phyloP scores from a whole-genome alignment of 208 protist species.

The Strigomonas oncopelti region DNA sequence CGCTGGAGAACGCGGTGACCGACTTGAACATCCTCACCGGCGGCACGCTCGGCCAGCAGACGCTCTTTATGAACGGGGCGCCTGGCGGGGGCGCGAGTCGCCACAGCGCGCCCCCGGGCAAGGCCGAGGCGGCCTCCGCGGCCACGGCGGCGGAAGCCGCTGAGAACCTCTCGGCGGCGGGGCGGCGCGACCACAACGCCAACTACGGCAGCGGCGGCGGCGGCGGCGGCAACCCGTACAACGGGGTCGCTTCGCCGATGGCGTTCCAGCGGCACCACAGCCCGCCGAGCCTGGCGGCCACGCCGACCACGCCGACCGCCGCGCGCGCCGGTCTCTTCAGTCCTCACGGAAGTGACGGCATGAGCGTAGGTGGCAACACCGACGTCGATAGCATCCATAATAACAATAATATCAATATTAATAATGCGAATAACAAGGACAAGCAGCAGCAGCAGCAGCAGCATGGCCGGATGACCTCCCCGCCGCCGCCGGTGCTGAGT shows the following conservation, averaged over 20 bases:
- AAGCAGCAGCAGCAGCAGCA: too few relatives aligned
- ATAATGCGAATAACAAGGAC: too few relatives aligned
- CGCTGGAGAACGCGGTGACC: constrained; percentile 28
- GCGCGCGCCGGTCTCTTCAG: not conserved
- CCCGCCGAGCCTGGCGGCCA: not conserved
- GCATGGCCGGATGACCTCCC: not conserved
- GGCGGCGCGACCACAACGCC: not conserved
- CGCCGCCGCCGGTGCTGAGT: not conserved
- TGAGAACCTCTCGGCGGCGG: not conserved
- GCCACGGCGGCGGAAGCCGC: not conserved
- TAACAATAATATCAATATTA: too few relatives aligned
- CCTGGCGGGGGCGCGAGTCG: not conserved
- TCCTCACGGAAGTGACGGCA: too few relatives aligned
- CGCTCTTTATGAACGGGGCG: not conserved
- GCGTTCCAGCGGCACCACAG: not conserved
- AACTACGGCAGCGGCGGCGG: not conserved
- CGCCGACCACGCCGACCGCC: not conserved
- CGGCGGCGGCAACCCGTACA: not conserved
- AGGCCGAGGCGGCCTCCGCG: not conserved
- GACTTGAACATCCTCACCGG: constrained; percentile 37
- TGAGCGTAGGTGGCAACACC: too few relatives aligned
- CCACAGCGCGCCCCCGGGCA: not conserved
- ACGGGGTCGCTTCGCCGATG: not conserved
- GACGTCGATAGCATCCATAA: too few relatives aligned
- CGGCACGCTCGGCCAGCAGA: constrained; percentile 16